Conservation (phyloP, 2,329 filamentous ascomycete genomes). For the Pseudogymnoascus pannorum region DNA sequence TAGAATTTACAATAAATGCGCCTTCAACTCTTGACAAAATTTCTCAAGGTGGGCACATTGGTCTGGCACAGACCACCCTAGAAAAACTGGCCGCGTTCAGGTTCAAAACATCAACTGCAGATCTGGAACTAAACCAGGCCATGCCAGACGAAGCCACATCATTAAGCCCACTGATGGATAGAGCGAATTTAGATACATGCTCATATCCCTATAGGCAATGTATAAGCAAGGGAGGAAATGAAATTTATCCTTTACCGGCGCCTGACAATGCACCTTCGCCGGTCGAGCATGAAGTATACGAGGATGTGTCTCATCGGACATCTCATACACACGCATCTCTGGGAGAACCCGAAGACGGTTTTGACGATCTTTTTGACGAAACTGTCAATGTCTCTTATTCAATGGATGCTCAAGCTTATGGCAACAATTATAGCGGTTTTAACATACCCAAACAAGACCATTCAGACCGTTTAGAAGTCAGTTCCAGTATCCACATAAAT, state of each 20-base stretch:
- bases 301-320: not conserved
- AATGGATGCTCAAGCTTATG: not conserved
- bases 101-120: not conserved
- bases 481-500: not conserved
- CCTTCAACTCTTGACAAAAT: conserved; percentile 17
- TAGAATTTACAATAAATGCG: not conserved
- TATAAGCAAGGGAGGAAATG: not conserved
- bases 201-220: not conserved
- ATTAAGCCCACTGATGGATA: not conserved
- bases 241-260: not conserved
- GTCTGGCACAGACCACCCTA: conserved; percentile 21
- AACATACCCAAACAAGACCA: not conserved
- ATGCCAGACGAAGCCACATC: not conserved
- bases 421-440: not conserved
- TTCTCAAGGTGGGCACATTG: conserved; percentile 18
- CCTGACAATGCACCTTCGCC: not conserved
- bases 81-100: conserved; percentile 22
- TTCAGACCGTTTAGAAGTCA: not conserved
- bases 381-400: not conserved
- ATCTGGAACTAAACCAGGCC: not conserved
- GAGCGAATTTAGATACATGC: not conserved
- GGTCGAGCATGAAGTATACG: not conserved
- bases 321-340: not conserved
- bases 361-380: not conserved
- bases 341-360: not conserved